These are phyloP conservation scores for Aspergillus fumigatus DNA, from an alignment of 2,329 filamentous ascomycete species.

Conservation along the genomic window DNA sequence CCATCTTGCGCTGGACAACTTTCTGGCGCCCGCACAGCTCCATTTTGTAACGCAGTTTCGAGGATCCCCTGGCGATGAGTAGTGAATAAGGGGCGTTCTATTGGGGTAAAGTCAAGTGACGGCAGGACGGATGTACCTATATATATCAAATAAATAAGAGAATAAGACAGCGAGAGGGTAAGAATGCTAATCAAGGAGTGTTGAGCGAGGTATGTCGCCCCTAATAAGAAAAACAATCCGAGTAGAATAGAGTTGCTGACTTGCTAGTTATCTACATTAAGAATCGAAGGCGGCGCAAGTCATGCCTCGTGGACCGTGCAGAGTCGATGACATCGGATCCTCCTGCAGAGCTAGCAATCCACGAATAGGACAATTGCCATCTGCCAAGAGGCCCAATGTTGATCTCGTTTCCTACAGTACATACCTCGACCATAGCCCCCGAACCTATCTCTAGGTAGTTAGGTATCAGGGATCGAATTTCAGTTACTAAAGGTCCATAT, in stretches of 20 bases:
- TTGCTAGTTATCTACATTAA: background rate
- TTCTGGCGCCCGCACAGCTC: conserved; percentile 68
- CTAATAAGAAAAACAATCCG: background rate
- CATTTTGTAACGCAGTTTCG: conserved; percentile 33
- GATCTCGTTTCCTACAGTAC: conserved; percentile 7
- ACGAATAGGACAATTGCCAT: conserved; percentile 56
- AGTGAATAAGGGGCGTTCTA: conserved; percentile 39
- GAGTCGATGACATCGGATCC: conserved; percentile 33
- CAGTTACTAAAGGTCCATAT: background rate
- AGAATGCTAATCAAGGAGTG: background rate
- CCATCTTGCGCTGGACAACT: conserved; percentile 92
- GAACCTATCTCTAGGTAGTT: background rate
- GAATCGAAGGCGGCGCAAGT: conserved; percentile 9
- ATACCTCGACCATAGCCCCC: conserved; percentile 12
- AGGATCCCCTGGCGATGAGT: conserved; percentile 5
- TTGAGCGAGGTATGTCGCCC: background rate
- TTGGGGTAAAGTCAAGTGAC: background rate
- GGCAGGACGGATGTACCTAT: background rate
- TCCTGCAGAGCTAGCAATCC: conserved; percentile 20
- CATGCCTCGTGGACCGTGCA: conserved; percentile 22
- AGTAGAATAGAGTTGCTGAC: no score
- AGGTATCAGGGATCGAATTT: background rate
- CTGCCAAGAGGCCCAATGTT: conserved; percentile 13
- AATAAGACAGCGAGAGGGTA: background rate
- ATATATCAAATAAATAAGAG: no score